Conservation (phyloP, 2,329 filamentous ascomycete species). For the Calonectria leucothoes region DNA sequence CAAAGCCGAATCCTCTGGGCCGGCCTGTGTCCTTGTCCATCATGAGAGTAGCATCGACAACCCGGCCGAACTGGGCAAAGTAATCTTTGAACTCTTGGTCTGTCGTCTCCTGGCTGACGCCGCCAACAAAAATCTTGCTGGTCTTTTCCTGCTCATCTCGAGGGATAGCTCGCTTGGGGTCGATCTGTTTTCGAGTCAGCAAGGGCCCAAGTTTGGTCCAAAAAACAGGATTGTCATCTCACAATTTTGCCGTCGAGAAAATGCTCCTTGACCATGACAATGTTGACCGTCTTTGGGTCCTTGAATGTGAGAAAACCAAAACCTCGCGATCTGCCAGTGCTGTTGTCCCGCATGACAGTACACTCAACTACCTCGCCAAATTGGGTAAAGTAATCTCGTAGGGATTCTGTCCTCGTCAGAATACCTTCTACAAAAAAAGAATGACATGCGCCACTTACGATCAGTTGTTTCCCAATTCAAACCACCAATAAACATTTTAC, state of each 20-base stretch:
- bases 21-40: slow-evolving; percentile 99
- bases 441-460: slow-evolving; percentile 70
- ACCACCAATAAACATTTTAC: slow-evolving; percentile 99
- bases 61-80: slow-evolving; percentile 95
- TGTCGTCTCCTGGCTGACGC: slow-evolving; percentile 96
- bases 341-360: slow-evolving; percentile 98
- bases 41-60: slow-evolving; percentile 98
- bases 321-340: slow-evolving; percentile 91
- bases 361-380: slow-evolving; percentile 98
- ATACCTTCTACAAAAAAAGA: not conserved
- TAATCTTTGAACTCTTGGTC: slow-evolving; percentile 97
- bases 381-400: slow-evolving; percentile 96
- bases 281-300: slow-evolving; percentile 97
- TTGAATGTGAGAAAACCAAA: slow-evolving; percentile 99
- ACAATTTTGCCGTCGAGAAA: slow-evolving; percentile 98
- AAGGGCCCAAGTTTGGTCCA: not conserved
- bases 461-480: slow-evolving; percentile 99
- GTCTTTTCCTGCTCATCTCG: slow-evolving; percentile 98
- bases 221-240: slow-evolving; percentile 55
- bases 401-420: slow-evolving; percentile 75
- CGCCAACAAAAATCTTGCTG: slow-evolving; percentile 98
- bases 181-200: slow-evolving; percentile 73
- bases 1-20: slow-evolving; percentile 95
- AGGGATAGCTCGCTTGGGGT: slow-evolving; percentile 96
- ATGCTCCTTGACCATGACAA: slow-evolving; percentile 99